Evolutionary conservation across 1,284 basidiomycete species (phyloP).

Genomic region (Kalmanozyma brasiliensis): DNA sequence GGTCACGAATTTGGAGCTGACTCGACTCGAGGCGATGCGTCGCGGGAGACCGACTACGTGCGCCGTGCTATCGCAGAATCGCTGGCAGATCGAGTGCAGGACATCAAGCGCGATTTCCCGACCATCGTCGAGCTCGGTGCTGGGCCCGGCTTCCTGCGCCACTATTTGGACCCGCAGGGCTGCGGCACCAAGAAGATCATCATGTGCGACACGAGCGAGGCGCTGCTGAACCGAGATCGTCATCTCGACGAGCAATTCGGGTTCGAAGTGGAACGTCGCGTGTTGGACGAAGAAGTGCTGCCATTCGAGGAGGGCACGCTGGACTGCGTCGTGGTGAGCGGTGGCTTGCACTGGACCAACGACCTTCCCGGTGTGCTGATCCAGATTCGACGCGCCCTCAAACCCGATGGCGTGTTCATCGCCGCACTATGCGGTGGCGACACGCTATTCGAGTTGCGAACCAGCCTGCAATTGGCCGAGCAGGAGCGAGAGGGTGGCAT

Average conservation of each 20-base stretch:
- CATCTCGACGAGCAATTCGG: slow-evolving; percentile 52
- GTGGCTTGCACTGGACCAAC: slow-evolving; percentile 96
- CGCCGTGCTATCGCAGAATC: slow-evolving; percentile 88
- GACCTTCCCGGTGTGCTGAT: slow-evolving; percentile 93
- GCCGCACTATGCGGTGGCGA: slow-evolving; percentile 96
- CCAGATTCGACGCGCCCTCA: slow-evolving; percentile 85
- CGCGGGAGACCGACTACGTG: slow-evolving; percentile 88
- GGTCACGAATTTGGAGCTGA: slow-evolving; percentile 36
- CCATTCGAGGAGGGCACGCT: slow-evolving; percentile 78
- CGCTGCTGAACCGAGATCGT: slow-evolving; percentile 48
- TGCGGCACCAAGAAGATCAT: slow-evolving; percentile 76
- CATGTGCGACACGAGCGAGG: slow-evolving; percentile 84
- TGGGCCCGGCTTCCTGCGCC: slow-evolving; percentile 93
- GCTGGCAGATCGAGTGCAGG: slow-evolving; percentile 85
- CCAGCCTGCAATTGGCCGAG: slow-evolving; percentile 92
- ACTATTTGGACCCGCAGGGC: slow-evolving; percentile 79
- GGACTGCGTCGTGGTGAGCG: slow-evolving; percentile 90
- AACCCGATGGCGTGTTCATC: slow-evolving; percentile 93
- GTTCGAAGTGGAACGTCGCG: slow-evolving; percentile 59
- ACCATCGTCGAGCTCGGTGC: slow-evolving; percentile 88
- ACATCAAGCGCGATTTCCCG: slow-evolving; percentile 86
- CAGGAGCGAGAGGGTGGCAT: slow-evolving; percentile 94
- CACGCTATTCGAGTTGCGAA: slow-evolving; percentile 91
- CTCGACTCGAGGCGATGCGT: slow-evolving; percentile 69
- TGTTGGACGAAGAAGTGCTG: slow-evolving; percentile 64